These are phyloP conservation scores for Pisolithus albus DNA, from an alignment of 768 basidiomycete genomes.

Conservation along the genomic window DNA sequence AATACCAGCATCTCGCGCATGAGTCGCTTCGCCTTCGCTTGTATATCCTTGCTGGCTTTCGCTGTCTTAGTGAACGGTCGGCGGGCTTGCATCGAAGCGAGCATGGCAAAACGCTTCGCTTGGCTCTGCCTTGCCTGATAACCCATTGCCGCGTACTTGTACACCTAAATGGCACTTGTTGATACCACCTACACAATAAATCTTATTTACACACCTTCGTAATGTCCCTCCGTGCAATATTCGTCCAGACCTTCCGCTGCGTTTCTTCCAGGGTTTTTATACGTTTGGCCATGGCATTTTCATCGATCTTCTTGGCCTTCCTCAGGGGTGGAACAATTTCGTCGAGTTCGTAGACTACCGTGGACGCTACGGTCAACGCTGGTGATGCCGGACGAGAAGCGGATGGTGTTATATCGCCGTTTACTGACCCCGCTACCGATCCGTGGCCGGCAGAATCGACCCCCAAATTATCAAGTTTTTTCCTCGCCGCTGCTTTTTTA, in stretches of 20 bases:
- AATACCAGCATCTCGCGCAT: conserved; percentile 96
- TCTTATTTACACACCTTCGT: conserved; percentile 51
- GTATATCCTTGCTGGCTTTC: conserved; percentile 75
- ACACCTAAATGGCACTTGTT: conserved; percentile 46
- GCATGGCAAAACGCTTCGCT: conserved; percentile 66
- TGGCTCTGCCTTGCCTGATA: conserved; percentile 63
- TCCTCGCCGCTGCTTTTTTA: conserved; percentile 51
- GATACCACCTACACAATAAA: background rate
- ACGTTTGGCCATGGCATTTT: conserved; percentile 63
- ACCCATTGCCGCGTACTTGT: conserved; percentile 66
- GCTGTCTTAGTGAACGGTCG: conserved; percentile 67
- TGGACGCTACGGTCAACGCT: conserved; percentile 42
- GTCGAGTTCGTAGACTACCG: conserved; percentile 66
- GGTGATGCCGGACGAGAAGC: conserved; percentile 71
- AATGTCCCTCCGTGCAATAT: conserved; percentile 78
- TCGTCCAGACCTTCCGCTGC: conserved; percentile 86
- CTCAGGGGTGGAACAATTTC: conserved; percentile 64
- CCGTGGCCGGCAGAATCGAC: conserved; percentile 47
- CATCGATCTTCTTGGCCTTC: conserved; percentile 73
- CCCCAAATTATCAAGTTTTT: conserved; percentile 46
- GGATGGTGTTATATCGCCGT: conserved; percentile 66
- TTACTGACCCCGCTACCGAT: conserved; percentile 44
- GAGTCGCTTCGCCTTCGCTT: conserved; percentile 77
- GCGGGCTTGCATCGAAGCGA: conserved; percentile 72
- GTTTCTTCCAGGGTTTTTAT: conserved; percentile 74